phyloP scores from a whole-genome alignment of 2,329 filamentous ascomycete genomes.

The Colletotrichum sp. region DNA sequence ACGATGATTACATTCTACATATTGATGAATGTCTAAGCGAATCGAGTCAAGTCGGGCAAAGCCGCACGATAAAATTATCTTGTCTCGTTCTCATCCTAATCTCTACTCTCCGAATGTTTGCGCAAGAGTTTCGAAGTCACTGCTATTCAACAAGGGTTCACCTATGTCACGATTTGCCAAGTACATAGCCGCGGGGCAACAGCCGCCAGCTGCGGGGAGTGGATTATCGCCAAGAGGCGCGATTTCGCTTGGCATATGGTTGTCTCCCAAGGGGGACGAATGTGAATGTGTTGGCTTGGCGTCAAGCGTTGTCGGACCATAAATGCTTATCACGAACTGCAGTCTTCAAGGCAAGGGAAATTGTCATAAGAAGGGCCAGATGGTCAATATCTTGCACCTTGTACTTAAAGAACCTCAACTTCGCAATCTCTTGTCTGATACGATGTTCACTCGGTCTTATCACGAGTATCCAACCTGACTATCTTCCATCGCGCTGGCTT shows the following conservation, averaged over 20 bases:
- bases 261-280: neutral
- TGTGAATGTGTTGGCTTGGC: neutral
- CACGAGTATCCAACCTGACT: neutral
- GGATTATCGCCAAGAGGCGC: neutral
- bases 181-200: neutral
- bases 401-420: neutral
- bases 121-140: neutral
- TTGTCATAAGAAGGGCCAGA: neutral
- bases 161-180: neutral
- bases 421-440: neutral
- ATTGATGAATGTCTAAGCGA: neutral
- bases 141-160: neutral
- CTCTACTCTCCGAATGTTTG: neutral
- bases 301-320: neutral
- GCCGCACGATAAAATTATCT: neutral
- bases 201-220: neutral
- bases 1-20: neutral
- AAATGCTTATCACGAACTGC: neutral
- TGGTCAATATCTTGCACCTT: neutral
- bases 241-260: neutral
- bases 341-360: neutral
- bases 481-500: neutral
- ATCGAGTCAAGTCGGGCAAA: neutral
- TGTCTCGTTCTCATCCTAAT: neutral
- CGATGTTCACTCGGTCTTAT: neutral